Conservation (phyloP, 768 basidiomycete genomes). For the Amanita pseudoporphyria region DNA sequence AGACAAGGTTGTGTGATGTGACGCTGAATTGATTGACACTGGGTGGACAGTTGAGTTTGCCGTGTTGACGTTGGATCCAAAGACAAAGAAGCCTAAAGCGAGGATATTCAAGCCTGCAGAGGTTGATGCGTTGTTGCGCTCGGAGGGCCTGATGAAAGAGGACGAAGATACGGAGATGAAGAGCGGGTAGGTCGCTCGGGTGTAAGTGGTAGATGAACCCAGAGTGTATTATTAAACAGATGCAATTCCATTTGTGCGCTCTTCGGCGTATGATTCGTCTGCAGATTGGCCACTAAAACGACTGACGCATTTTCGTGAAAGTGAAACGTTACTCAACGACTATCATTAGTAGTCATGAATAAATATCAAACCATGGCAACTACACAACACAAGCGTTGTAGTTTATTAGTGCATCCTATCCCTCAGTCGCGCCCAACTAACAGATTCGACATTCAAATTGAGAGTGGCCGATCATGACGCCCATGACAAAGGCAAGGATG, state of each 20-base stretch:
- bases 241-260: not conserved
- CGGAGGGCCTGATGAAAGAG: conserved; percentile 83
- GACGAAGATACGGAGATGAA: conserved; percentile 79
- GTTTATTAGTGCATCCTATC: too few species aligned
- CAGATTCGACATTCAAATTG: too few species aligned
- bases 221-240: not conserved
- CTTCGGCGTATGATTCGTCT: too few species aligned
- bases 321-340: too few species aligned
- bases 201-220: not conserved
- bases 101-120: conserved; percentile 89
- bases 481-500: too few species aligned
- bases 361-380: too few species aligned
- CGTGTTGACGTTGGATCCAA: conserved; percentile 77
- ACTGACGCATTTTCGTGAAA: too few species aligned
- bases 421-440: too few species aligned
- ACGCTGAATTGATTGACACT: not conserved
- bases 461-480: too few species aligned
- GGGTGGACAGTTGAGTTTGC: conserved; percentile 80
- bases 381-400: too few species aligned
- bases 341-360: too few species aligned
- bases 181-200: conserved; percentile 20
- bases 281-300: too few species aligned
- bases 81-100: conserved; percentile 69
- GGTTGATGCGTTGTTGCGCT: conserved; percentile 72
- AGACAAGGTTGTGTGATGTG: conserved; percentile 5